Conservation (phyloP, 805 yeast genomes). For the Kodamaea fukazawae region DNA sequence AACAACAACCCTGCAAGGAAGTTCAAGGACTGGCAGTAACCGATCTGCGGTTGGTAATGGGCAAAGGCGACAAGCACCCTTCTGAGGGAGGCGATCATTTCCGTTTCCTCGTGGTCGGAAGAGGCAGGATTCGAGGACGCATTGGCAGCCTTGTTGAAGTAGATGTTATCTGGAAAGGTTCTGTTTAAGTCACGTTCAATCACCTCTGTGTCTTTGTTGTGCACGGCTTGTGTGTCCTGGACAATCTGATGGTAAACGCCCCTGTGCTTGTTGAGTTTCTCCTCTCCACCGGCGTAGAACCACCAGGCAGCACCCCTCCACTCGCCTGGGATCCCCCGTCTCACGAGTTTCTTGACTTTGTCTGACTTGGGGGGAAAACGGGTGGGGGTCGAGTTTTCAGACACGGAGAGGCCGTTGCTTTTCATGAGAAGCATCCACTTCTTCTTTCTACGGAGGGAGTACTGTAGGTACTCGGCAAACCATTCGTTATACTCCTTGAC, state of each 20-base stretch:
- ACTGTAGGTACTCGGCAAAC: slow-evolving; percentile 68
- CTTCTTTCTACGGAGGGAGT: slow-evolving; percentile 59
- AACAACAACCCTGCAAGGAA: slow-evolving; percentile 85
- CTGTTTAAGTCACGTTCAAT: slow-evolving; percentile 92
- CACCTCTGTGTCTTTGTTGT: slow-evolving; percentile 81
- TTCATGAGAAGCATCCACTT: slow-evolving; percentile 75
- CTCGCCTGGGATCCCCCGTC: slow-evolving; percentile 94
- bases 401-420: slow-evolving; percentile 61
- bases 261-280: slow-evolving; percentile 59
- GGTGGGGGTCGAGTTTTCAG: slow-evolving; percentile 43
- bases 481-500: slow-evolving; percentile 64
- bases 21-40: slow-evolving; percentile 94
- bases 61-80: slow-evolving; percentile 84
- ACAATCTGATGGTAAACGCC: slow-evolving; percentile 76
- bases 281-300: slow-evolving; percentile 84
- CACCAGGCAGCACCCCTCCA: slow-evolving; percentile 99
- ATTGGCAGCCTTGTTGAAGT: slow-evolving; percentile 53
- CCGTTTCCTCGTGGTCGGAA: slow-evolving; percentile 44
- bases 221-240: slow-evolving; percentile 48
- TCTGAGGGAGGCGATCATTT: slow-evolving; percentile 67
- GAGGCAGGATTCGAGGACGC: too few species aligned
- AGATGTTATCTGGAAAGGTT: slow-evolving; percentile 90
- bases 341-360: slow-evolving; percentile 72
- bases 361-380: slow-evolving; percentile 78
- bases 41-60: slow-evolving; percentile 80